Percentiles rank a stretch among this genome's conserved stretches.
Conservation (phyloP, 2,329 filamentous ascomycete genomes). For the Westerdykella ornata region DNA sequence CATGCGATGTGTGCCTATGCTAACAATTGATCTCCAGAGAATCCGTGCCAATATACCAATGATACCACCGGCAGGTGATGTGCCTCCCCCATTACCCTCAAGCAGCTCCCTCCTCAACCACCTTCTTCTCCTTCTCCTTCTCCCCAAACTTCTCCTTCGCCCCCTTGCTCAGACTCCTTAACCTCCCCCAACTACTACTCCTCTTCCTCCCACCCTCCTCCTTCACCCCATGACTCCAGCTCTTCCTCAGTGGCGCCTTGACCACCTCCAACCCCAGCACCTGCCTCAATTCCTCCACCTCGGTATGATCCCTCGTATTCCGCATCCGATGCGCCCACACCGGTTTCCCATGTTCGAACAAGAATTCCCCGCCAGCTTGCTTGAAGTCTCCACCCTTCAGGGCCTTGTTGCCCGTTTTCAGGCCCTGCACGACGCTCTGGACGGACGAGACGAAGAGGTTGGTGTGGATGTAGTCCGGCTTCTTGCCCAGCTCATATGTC, state of each 20-base stretch:
- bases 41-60: background rate
- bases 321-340: constrained; percentile 80
- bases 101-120: constrained; percentile 2
- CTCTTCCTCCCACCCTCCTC: constrained; percentile 13
- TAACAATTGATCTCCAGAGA: background rate
- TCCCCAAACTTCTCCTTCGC: constrained; percentile 11
- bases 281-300: constrained; percentile 59
- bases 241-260: constrained; percentile 25
- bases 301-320: constrained; percentile 69
- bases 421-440: constrained; percentile 52
- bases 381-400: constrained; percentile 58
- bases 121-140: constrained; percentile 15
- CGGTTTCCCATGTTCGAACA: constrained; percentile 65
- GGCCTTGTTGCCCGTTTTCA: constrained; percentile 55
- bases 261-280: constrained; percentile 47
- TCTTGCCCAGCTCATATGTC: constrained; percentile 54
- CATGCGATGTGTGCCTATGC: too few relatives aligned
- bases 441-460: constrained; percentile 43
- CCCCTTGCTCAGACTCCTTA: constrained; percentile 22
- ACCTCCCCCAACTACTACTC: constrained; percentile 25
- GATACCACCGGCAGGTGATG: background rate
- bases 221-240: constrained; percentile 31
- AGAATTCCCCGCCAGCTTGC: constrained; percentile 70
- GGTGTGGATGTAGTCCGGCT: constrained; percentile 60
- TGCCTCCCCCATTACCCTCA: background rate